Evolutionary conservation across 2,329 filamentous ascomycete species (phyloP), one percentile per base, ranked within the genome.

Genomic region (Aspergillus vadensis): DNA sequence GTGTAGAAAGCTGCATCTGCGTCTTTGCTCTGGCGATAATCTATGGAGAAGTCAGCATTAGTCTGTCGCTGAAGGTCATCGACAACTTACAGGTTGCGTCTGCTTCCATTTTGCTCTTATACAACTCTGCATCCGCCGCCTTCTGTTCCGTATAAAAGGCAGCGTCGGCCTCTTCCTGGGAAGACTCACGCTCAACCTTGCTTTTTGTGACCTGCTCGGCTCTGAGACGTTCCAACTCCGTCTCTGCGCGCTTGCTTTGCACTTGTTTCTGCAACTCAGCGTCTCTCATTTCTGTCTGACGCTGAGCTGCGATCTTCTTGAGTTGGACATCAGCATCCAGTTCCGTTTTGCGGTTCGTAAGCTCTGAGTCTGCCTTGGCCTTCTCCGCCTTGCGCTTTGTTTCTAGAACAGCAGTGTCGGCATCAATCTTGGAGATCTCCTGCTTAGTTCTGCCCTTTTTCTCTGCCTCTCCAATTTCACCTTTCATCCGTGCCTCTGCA

Each of bases 381-480:
- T 91, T 91, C 78, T 95, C 91, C 49, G 89, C 88, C 72, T 94
- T 92, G 53, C 91, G 88, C 72, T 94, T 88, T 0, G 91, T 95
- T 80, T 94, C 92, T 62, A 91, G 85, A 1, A 95, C 90, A 1
- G 91, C 91, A 1, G 91, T 96, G 68, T 91, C 88, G 65, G 91
- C 91, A 74, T 93, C 86, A 78, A 96, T 96, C 80, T 92, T 94
- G 68, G 91, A 91, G 44, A 96, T 90, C 71, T 93, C 89, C 57
- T 92, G 90, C 73, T 95, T 92, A 64, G 92, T 90, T 69, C 91
- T 85, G 65, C 91, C 91, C 70, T 88, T 86, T 70, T 91, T 89
- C 73, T 92, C 83, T 23, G 91, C 88, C 75, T 95, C 91, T 60
- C 77, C 77, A 30, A 80, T 78, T 60, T 80, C 88, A 70, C 90